Evolutionary conservation across 805 yeast genomes (phyloP), one percentile per base, ranked within the genome.

Genomic region (Zygoascus biomembranicola): DNA sequence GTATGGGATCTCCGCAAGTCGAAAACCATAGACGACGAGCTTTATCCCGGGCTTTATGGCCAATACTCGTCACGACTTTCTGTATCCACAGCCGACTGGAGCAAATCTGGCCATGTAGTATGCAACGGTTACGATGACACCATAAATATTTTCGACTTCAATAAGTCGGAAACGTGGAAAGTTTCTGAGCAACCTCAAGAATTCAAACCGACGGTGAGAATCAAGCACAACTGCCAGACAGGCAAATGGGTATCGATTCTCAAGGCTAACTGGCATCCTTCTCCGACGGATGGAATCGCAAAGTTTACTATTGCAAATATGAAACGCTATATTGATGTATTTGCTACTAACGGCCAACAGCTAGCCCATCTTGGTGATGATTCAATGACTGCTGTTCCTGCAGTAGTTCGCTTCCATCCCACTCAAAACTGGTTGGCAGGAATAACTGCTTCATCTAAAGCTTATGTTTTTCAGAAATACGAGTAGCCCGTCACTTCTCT

Each of bases 231-330:
- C 63, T 94, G 99, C 70, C 96, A 92, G 68, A 86, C 97, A 0
- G 99, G 99, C 0, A 75, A 96, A 59, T 92, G 99, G 99, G 96
- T 94, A 0, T 84, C 96, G 1, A 92, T 92, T 47, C 71, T 92
- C 54, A 89, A 92, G 61, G 82, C 97, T 0, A 78, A 82, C 63
- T 92, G 97, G 95, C 97, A 94, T 56, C 67, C 69, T 1, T 70
- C 76, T 32, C 95, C 96, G 0, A 64, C 60, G 6, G 96, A 89
- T 64, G 80, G 82, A 0, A 74, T 79, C 32, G 86, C 90, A 58
- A 90, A 92, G 63, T 89, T 94, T 68, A 87, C 85, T 16, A 92
- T 92, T 61, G 98, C 87, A 11, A 92, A 92, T 66, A 94, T 92
- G 99, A 88, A 85, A 59, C 76, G 94, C 57, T 87, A 80, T 49